Percentiles rank a stretch among this genome's conserved stretches.
phyloP scores from a whole-genome alignment of 768 basidiomycete species.

The Xerocomus potaroensis region DNA sequence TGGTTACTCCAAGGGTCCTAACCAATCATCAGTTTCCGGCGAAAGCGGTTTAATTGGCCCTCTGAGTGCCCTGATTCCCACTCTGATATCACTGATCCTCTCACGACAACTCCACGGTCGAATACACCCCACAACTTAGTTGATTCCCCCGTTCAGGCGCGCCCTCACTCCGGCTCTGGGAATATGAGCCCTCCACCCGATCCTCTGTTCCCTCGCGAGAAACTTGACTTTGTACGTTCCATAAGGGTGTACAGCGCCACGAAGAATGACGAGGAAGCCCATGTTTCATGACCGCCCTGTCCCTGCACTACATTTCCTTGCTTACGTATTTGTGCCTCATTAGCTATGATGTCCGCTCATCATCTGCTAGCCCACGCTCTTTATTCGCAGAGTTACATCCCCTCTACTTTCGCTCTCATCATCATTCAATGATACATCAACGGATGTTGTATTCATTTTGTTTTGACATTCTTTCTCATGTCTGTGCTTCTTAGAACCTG shows the following conservation, averaged over 20 bases:
- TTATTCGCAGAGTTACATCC: conserved; percentile 5
- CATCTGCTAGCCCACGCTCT: conserved; percentile 16
- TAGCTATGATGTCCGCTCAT: conserved; percentile 7
- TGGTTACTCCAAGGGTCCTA: conserved; percentile 7
- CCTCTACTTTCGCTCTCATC: conserved; percentile 1
- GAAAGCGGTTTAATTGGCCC: conserved; percentile 68
- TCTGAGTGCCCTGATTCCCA: conserved; percentile 37
- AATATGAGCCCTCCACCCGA: conserved; percentile 16
- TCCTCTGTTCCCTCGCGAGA: conserved; percentile 31
- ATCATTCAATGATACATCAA: neutral
- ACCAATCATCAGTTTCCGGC: conserved; percentile 49
- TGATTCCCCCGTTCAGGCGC: conserved; percentile 11
- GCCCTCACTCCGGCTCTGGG: conserved; percentile 8
- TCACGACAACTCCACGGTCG: conserved; percentile 21
- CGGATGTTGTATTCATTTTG: conserved; percentile 13
- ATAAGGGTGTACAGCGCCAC: conserved; percentile 49
- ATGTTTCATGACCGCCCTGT: conserved; percentile 14
- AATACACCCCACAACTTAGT: conserved; percentile 15
- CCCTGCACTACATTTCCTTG: neutral
- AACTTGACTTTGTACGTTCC: conserved; percentile 47
- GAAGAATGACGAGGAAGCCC: conserved; percentile 35
- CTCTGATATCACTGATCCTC: conserved; percentile 20
- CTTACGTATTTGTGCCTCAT: neutral
- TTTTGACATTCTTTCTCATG: conserved; percentile 6
- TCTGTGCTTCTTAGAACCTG: conserved; percentile 1